A percentile compares a stretch with the other conserved stretches of the same genome.
Conservation (phyloP, 202 grass and related monocot genomes). For the Brachypodium distachyon region DNA sequence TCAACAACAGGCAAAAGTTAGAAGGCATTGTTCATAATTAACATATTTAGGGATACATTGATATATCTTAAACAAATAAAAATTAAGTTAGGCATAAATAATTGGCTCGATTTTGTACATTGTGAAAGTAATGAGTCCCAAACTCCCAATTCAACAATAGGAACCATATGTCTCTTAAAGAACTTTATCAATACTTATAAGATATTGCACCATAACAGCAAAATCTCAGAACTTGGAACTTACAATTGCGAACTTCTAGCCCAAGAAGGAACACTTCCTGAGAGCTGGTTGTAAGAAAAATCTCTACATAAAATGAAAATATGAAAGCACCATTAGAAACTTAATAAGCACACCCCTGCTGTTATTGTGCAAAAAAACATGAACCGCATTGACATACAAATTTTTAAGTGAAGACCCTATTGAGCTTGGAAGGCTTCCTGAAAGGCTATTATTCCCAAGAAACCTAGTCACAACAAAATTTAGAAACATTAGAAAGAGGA, state of each 20-base stretch:
- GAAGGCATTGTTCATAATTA: neutral
- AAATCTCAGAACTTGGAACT: conserved; percentile 23
- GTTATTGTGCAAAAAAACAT: conserved; percentile 3
- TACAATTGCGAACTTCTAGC: conserved; percentile 53
- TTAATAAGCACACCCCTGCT: neutral
- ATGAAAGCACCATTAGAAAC: neutral
- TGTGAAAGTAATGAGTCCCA: neutral
- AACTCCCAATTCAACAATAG: neutral
- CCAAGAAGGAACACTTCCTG: conserved; percentile 79
- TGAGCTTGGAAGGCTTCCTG: conserved; percentile 55
- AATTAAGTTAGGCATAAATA: neutral
- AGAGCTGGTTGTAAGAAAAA: conserved; percentile 85
- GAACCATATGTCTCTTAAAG: neutral
- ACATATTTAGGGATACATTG: neutral
- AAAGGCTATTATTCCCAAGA: conserved; percentile 85
- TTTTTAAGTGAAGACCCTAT: conserved; percentile 35
- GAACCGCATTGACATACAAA: conserved; percentile 32
- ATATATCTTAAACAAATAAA: neutral
- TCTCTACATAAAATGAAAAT: conserved; percentile 42
- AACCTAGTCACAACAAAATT: conserved; percentile 28
- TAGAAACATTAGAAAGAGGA: neutral
- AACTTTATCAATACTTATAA: neutral
- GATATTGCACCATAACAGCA: neutral
- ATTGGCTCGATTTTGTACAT: neutral
- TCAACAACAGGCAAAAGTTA: neutral